phyloP scores from a whole-genome alignment of 1,139 yeast genomes.

The Kodamaea fungicola region DNA sequence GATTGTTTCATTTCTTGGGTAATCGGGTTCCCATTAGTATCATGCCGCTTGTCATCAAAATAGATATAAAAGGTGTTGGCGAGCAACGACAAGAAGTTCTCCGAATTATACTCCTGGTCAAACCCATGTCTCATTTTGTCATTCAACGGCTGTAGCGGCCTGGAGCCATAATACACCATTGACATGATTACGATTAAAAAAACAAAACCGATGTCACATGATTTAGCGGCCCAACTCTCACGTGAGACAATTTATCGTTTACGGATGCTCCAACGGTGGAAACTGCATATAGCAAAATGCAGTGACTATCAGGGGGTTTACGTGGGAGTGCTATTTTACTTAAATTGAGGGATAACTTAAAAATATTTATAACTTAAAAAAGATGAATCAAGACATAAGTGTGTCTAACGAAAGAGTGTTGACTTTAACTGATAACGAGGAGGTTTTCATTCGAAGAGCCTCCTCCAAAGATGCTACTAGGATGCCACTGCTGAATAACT shows the following conservation, averaged over 20 bases:
- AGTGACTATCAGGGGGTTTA: background rate
- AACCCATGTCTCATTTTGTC: constrained; percentile 76
- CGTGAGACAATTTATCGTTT: too few species aligned
- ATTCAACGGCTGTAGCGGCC: constrained; percentile 44
- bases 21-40: constrained; percentile 85
- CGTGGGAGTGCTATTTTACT: too few species aligned
- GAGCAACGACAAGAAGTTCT: constrained; percentile 59
- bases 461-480: constrained; percentile 25
- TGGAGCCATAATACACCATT: constrained; percentile 27
- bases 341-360: background rate
- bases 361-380: background rate
- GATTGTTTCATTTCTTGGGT: constrained; percentile 47
- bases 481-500: constrained; percentile 23
- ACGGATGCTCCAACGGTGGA: too few species aligned
- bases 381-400: background rate
- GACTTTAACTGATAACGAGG: constrained; percentile 14
- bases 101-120: constrained; percentile 62
- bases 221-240: too few species aligned
- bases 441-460: constrained; percentile 23
- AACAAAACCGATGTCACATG: too few species aligned
- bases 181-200: constrained; percentile 9
- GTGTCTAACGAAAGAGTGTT: constrained; percentile 13
- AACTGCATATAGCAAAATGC: background rate
- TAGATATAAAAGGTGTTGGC: constrained; percentile 76
- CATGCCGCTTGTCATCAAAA: constrained; percentile 86